Evolutionary conservation across 176 grass and related monocot genomes (phyloP).

Genomic region (Ensete glaucum): DNA sequence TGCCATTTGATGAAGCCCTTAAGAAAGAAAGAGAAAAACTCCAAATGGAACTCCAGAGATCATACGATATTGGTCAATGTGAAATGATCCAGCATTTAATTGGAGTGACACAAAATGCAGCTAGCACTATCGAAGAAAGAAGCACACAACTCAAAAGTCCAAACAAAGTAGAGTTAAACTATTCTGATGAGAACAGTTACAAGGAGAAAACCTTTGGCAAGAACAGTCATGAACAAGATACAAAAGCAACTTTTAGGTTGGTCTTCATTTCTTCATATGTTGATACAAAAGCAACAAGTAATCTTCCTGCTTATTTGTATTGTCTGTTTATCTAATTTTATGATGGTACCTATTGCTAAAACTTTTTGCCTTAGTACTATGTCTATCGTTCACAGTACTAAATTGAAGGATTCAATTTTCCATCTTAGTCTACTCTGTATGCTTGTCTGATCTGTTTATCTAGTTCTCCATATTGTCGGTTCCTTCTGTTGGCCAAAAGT

Average conservation of each 20-base stretch:
- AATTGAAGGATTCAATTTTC: too few species aligned
- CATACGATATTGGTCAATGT: constrained; percentile 61
- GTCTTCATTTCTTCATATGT: not conserved
- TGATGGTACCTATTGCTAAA: not conserved
- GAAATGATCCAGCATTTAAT: constrained; percentile 92
- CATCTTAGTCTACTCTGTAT: too few species aligned
- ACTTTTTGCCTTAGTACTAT: too few species aligned
- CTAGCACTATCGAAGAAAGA: constrained; percentile 50
- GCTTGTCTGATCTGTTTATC: too few species aligned
- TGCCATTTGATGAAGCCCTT: constrained; percentile 83
- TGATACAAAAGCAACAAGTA: not conserved
- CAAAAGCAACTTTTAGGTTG: not conserved
- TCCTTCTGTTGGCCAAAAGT: not conserved
- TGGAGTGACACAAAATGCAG: constrained; percentile 67
- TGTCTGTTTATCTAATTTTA: not conserved
- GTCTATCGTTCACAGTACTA: too few species aligned
- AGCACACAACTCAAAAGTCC: constrained; percentile 25
- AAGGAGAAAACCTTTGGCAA: constrained; percentile 25
- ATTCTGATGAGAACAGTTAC: constrained; percentile 24
- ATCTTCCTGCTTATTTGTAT: not conserved
- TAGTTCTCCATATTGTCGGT: not conserved
- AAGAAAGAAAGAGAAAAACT: constrained; percentile 92
- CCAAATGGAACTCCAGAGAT: constrained; percentile 85
- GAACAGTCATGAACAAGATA: constrained; percentile 14
- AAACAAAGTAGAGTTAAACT: constrained; percentile 31